These are phyloP conservation scores for Sporothrix sp. DNA, from an alignment of 2,329 filamentous ascomycete genomes.

Conservation along the genomic window DNA sequence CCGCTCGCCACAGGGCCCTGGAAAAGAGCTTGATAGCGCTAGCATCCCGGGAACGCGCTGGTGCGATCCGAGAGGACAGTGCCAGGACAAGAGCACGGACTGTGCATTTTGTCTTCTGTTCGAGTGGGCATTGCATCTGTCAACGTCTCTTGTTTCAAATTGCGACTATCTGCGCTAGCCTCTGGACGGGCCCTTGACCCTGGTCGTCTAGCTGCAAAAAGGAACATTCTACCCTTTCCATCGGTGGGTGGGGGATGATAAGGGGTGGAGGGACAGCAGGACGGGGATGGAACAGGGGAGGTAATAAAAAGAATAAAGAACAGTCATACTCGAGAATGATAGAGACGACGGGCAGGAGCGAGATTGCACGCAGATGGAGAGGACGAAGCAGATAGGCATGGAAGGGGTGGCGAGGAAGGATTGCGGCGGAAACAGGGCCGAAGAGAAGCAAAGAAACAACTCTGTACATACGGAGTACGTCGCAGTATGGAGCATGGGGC, in stretches of 20 bases:
- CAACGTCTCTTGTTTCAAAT: conserved; percentile 14
- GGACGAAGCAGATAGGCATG: too few species aligned
- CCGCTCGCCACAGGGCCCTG: too few species aligned
- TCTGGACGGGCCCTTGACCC: neutral
- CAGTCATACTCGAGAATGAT: neutral
- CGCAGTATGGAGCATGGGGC: too few species aligned
- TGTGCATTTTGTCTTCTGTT: neutral
- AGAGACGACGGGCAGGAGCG: neutral
- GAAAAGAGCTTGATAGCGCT: neutral
- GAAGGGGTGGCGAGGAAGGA: neutral
- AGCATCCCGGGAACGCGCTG: neutral
- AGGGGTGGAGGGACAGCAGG: neutral
- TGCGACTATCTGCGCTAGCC: conserved; percentile 12
- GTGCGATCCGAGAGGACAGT: neutral
- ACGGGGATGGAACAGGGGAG: neutral
- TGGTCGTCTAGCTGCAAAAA: neutral
- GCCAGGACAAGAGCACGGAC: neutral
- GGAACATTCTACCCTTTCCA: conserved; percentile 9
- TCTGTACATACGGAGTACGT: too few species aligned
- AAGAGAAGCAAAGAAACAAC: neutral
- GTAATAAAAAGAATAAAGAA: neutral
- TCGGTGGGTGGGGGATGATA: conserved; percentile 7
- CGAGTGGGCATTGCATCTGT: conserved; percentile 1
- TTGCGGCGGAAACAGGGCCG: neutral
- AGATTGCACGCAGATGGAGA: too few species aligned